Conservation (phyloP, 495 filamentous ascomycete species). For the Penicillium bovifimosum region DNA sequence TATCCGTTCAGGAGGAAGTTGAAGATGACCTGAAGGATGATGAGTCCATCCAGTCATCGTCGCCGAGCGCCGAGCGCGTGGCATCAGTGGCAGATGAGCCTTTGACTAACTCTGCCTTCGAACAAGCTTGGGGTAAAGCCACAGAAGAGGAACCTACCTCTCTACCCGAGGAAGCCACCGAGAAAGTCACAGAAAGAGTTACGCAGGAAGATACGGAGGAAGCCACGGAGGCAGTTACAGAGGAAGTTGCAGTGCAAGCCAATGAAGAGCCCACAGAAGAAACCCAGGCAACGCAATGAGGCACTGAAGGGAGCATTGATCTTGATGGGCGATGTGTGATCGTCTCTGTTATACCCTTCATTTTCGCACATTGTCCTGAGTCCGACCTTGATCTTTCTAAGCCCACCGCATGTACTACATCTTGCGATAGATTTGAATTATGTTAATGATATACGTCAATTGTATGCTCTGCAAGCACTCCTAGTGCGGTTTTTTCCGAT, state of each 20-base stretch:
- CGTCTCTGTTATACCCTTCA: background rate
- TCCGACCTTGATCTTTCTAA: constrained; percentile 16
- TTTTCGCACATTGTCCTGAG: background rate
- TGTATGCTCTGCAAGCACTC: background rate
- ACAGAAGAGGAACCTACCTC: constrained; percentile 22
- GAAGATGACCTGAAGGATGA: constrained; percentile 1
- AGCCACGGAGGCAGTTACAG: too few species aligned
- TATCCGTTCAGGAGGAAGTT: constrained; percentile 23
- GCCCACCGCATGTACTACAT: background rate
- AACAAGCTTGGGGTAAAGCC: constrained; percentile 43
- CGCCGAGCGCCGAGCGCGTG: background rate
- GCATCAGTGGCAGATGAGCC: background rate
- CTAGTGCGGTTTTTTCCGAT: background rate
- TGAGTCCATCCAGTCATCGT: background rate
- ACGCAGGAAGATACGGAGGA: too few species aligned
- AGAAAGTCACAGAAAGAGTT: too few species aligned
- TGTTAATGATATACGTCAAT: constrained; percentile 5
- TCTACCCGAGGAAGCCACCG: background rate
- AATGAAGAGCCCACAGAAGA: too few species aligned
- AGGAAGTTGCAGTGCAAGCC: too few species aligned
- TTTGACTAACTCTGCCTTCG: constrained; percentile 30
- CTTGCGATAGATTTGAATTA: constrained; percentile 1
- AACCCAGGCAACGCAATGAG: background rate
- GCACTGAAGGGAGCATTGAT: background rate
- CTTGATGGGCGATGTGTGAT: background rate